Evolutionary conservation across 164 flowering plant genomes (phyloP), one percentile per base, ranked within the genome.

Genomic region (Echeveria elegans): DNA sequence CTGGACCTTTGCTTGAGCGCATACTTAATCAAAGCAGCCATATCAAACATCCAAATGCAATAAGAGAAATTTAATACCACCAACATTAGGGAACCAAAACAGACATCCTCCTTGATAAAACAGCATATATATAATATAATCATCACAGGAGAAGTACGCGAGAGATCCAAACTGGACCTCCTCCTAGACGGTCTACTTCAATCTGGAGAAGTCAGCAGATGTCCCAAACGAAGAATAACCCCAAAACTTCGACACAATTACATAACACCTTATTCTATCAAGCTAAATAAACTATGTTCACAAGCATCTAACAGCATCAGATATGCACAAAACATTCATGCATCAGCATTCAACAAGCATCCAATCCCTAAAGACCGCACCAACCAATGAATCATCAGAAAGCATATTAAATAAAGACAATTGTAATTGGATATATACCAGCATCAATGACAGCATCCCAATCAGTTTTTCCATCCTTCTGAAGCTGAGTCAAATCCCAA

Each of bases 401-500:
- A n/a, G n/a, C 18, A 45, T 14, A 16, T n/a, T n/a, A n/a, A n/a
- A n/a, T n/a, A 19, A 16, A 45, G 15, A 14, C n/a, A 45, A 9
- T 23, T 7, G 12, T 21, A 52, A 4, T 26, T 8, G 36, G 28
- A 61, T 45, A 2, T 74, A 76, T 28, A 94, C 99, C 97, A 73
- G 97, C 96, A 79, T 89, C 96, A 81, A 89, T 89, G 45, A 89
- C 89, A 64, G 92, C 88, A 85, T 91, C 97, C 97, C 96, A 94
- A 76, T 91, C 75, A 37, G 96, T 83, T 14, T 71, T 74, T 15
- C 96, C 96, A 76, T 82, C 80, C 71, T 88, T 91, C 72, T 61
- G 69, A 74, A 94, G 88, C 86, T 83, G 93, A 68, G 76, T 85
- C 87, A 94, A 76, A 68, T 91, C 96, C 99, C 97, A 94, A 70